Percentiles rank a stretch among this genome's conserved stretches.
phyloP scores from a whole-genome alignment of 1,284 basidiomycete genomes.

The Pisolithus thermaeus region DNA sequence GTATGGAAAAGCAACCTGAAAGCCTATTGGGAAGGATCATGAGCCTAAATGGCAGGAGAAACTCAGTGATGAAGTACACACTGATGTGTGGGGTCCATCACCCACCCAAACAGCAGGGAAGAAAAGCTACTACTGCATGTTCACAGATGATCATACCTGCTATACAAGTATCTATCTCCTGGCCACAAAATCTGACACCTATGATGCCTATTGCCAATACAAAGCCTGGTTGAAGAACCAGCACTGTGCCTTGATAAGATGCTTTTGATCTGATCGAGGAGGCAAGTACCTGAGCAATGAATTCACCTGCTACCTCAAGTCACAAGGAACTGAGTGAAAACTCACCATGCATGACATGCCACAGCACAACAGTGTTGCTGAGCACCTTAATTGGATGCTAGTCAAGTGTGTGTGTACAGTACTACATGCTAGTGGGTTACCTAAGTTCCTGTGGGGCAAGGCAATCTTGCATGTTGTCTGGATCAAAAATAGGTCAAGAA shows the following conservation, averaged over 20 bases:
- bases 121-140: slow-evolving; percentile 24
- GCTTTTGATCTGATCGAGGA: slow-evolving; percentile 31
- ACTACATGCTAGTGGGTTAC: neutral
- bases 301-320: slow-evolving; percentile 24
- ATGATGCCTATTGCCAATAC: slow-evolving; percentile 6
- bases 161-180: slow-evolving; percentile 23
- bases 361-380: neutral
- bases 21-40: no score
- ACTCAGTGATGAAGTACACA: no score
- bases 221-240: neutral
- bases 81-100: no score
- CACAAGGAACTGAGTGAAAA: neutral
- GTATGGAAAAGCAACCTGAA: no score
- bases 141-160: slow-evolving; percentile 27
- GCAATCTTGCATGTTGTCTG: neutral
- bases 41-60: no score
- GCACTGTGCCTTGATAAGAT: slow-evolving; percentile 7
- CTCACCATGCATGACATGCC: neutral
- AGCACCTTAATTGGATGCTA: neutral
- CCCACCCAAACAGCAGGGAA: slow-evolving; percentile 12
- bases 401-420: neutral
- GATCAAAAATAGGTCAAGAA: neutral
- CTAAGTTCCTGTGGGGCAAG: neutral
- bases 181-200: slow-evolving; percentile 21
- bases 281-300: slow-evolving; percentile 30